Base-by-base conservation (phyloP, 306 rosid species). In the Acacia acuminata region DNA sequence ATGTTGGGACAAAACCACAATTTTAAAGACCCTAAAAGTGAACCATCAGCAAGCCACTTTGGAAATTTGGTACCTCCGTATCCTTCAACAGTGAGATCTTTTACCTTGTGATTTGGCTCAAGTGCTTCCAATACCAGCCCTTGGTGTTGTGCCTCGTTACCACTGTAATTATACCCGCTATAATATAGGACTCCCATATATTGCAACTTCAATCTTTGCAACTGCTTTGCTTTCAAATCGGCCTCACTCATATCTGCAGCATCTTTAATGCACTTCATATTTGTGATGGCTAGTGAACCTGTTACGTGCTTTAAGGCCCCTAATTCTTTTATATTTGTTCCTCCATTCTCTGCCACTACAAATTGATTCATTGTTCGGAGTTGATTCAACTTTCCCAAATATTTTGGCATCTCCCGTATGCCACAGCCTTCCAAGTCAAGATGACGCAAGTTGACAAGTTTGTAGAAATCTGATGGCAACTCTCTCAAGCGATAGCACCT, bases 401-500 rank as follows among this genome's bases (percentile, higher is more conserved):
- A 2, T 32, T 32, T 32, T 32, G 32, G 32, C 32, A 58, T 58
- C 65, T 22, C n/a, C 32, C 0, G 1, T 58, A 58, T 3, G 65
- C 5, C 32, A 58, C 5, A n/a, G 0, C 0, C 0, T 58, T n/a
- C 13, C 65, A 58, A 58, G 32, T 58, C 32, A 58, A 58, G 32
- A 10, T 58, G 65, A 8, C 65, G 65, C 65, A 58, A 58, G 15
- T 58, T 58, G 6, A 22, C 9, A 32, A 58, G 65, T 58, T 58
- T 58, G 65, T 10, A 22, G 32, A 58, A 58, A 58, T 58, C 10
- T 22, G 32, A 58, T 58, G 65, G 65, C 65, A 58, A 22, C 65
- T n/a, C 3, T 0, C 1, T 58, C 32, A 58, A 24, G 15, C 2
- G 0, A 0, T 2, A 0, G 6, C 32, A 58, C 1, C 14, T 15